These are phyloP conservation scores for Backusella parvicylindrica DNA, from an alignment of 192 early-diverging fungal genomes.

Conservation along the genomic window DNA sequence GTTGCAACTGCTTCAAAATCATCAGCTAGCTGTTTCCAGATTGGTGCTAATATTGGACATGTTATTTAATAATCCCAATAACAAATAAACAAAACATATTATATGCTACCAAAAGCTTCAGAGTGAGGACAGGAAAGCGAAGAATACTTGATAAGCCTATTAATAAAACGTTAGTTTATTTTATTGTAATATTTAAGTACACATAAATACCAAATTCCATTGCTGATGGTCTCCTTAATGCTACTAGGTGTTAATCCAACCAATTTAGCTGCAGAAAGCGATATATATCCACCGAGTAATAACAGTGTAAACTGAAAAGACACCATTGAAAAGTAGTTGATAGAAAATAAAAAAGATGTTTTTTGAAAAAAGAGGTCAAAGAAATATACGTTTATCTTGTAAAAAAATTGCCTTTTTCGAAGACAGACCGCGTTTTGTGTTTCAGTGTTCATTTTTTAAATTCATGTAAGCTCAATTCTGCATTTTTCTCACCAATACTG, in stretches of 20 bases:
- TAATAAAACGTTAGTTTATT: background rate
- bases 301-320: too few species aligned
- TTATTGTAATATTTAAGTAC: background rate
- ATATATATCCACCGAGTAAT: background rate
- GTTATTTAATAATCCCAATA: background rate
- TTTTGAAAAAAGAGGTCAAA: background rate
- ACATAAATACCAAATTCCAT: background rate
- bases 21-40: background rate
- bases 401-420: background rate
- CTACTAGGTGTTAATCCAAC: background rate
- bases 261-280: background rate
- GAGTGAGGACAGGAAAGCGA: background rate
- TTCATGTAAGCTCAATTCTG: background rate
- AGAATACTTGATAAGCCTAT: background rate
- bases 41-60: background rate
- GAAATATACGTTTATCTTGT: background rate
- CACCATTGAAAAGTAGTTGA: background rate
- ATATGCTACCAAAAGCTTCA: background rate
- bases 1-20: background rate
- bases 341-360: background rate
- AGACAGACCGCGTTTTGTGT: background rate
- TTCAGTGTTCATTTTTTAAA: background rate
- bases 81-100: background rate
- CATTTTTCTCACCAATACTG: background rate
- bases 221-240: background rate